phyloP scores from a whole-genome alignment of 768 basidiomycete genomes.

The Auricularia cornea region DNA sequence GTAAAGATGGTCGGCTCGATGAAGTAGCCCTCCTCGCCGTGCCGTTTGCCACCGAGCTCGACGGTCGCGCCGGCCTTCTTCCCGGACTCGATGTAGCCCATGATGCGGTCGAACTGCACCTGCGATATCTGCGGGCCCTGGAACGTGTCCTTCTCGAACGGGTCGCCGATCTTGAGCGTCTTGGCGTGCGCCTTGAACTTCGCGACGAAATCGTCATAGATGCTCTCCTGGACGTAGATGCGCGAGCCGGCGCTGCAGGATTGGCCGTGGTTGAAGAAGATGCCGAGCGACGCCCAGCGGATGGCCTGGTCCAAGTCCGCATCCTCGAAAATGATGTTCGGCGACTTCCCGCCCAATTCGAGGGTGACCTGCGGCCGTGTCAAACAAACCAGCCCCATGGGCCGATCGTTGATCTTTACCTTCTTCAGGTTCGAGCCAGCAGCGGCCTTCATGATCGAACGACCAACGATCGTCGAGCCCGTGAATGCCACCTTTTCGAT shows the following conservation, averaged over 20 bases:
- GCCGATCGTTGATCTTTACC: slow-evolving; percentile 33
- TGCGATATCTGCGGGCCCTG: slow-evolving; percentile 86
- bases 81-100: slow-evolving; percentile 85
- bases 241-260: slow-evolving; percentile 91
- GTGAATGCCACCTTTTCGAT: slow-evolving; percentile 97
- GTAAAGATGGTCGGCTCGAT: slow-evolving; percentile 74
- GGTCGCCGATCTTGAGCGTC: slow-evolving; percentile 67
- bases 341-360: slow-evolving; percentile 91
- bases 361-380: slow-evolving; percentile 59
- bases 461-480: slow-evolving; percentile 82
- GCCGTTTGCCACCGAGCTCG: slow-evolving; percentile 72
- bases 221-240: slow-evolving; percentile 76
- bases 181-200: slow-evolving; percentile 59
- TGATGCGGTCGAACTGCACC: slow-evolving; percentile 75
- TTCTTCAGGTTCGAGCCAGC: slow-evolving; percentile 93
- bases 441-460: slow-evolving; percentile 86
- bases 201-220: slow-evolving; percentile 78
- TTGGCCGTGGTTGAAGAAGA: slow-evolving; percentile 42
- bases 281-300: slow-evolving; percentile 5
- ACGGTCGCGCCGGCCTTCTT: slow-evolving; percentile 76
- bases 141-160: slow-evolving; percentile 62
- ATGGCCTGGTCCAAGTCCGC: slow-evolving; percentile 83
- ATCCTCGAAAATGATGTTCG: slow-evolving; percentile 81
- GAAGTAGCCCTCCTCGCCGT: slow-evolving; percentile 71
- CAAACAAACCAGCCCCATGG: not conserved